These are phyloP conservation scores for Arthrocladium fulminans DNA, from an alignment of 2,329 filamentous ascomycete species.

Conservation along the genomic window DNA sequence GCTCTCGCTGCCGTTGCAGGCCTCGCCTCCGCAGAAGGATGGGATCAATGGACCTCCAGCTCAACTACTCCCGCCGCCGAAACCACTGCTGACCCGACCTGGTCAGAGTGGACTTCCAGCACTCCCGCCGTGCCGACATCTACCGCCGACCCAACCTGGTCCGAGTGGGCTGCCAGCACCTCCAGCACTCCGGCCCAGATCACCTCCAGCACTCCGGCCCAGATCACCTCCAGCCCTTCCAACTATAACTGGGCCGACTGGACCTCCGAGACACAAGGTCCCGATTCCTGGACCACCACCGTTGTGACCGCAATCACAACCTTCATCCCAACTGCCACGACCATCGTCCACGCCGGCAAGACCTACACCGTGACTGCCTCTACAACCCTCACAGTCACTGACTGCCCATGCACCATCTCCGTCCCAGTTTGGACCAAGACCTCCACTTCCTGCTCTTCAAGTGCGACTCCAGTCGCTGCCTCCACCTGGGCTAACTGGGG, in stretches of 20 bases:
- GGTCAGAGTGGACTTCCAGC: constrained; percentile 7
- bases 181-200: constrained; percentile 2
- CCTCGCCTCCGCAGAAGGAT: constrained; percentile 12
- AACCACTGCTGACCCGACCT: constrained; percentile 2
- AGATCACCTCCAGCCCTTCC: constrained; percentile 8
- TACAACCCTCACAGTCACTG: constrained; percentile 24
- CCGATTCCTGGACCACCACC: constrained; percentile 19
- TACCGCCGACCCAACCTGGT: neutral
- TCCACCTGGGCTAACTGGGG: constrained; percentile 10
- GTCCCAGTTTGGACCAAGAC: constrained; percentile 22
- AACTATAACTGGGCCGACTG: constrained; percentile 17
- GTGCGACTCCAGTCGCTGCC: constrained; percentile 4
- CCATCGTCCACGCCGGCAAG: constrained; percentile 19
- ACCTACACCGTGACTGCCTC: constrained; percentile 22
- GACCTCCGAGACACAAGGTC: constrained; percentile 10
- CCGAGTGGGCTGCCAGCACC: neutral
- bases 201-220: constrained; percentile 10
- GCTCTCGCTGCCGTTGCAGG: constrained; percentile 15
- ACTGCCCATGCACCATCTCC: constrained; percentile 24
- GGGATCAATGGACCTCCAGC: constrained; percentile 10
- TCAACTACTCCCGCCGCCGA: constrained; percentile 9
- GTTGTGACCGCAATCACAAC: constrained; percentile 23
- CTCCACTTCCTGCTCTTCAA: constrained; percentile 17
- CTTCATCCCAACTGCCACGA: constrained; percentile 20
- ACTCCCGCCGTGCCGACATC: neutral